Evolutionary conservation across 441 rosid genomes (phyloP).

Genomic region (Biscutella laevigata): DNA sequence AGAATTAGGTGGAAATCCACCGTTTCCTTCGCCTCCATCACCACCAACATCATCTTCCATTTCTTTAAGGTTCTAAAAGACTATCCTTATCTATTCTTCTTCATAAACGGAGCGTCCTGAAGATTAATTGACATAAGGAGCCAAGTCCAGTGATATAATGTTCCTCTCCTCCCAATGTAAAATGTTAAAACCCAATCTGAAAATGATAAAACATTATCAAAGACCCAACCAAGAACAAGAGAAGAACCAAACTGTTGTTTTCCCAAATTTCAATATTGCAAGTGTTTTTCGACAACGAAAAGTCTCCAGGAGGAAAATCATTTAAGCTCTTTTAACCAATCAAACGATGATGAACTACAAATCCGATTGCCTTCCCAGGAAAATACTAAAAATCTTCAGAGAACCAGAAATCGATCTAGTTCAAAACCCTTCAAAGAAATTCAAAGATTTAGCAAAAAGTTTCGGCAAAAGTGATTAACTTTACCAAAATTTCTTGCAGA

Average conservation of each 20-base stretch:
- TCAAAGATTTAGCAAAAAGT: neutral
- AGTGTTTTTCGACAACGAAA: too few species aligned
- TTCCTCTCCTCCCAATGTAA: conserved; percentile 34
- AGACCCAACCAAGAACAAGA: conserved; percentile 59
- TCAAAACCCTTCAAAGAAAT: conserved; percentile 11
- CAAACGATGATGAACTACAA: neutral
- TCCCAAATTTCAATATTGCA: neutral
- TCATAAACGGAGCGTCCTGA: conserved; percentile 39
- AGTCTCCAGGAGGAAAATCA: conserved; percentile 10
- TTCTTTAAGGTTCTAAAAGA: conserved; percentile 23
- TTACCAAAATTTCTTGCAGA: conserved; percentile 23
- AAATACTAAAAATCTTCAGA: neutral
- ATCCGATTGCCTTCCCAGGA: conserved; percentile 6
- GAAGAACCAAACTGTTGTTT: conserved; percentile 19
- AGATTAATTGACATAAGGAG: conserved; percentile 55
- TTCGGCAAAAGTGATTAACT: conserved; percentile 29
- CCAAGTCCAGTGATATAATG: conserved; percentile 45
- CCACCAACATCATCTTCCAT: conserved; percentile 52
- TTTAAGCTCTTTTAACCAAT: conserved; percentile 17
- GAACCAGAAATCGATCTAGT: neutral
- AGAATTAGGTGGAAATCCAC: conserved; percentile 32
- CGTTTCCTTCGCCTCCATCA: conserved; percentile 13
- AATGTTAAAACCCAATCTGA: conserved; percentile 43
- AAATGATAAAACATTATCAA: conserved; percentile 54
- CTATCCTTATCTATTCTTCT: neutral